A percentile compares a stretch with the other conserved stretches of the same genome.
phyloP scores from a whole-genome alignment of 306 rosid species.

The Canavalia ensiformis region DNA sequence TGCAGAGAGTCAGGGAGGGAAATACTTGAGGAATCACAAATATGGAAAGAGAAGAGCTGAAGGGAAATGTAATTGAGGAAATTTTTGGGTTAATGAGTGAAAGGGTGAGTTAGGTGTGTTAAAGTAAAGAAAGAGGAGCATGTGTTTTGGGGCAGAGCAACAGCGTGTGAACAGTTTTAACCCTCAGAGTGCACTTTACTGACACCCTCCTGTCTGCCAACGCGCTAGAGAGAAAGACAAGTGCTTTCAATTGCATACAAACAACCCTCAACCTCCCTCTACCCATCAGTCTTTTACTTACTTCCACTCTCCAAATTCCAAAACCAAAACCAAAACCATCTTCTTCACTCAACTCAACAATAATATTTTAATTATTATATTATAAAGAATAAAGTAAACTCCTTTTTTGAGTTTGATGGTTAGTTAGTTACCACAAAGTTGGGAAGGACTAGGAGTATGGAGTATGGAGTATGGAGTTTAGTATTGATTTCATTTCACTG shows the following conservation, averaged over 20 bases:
- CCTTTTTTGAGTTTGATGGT: neutral
- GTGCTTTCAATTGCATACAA: constrained; percentile 75
- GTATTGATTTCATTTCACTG: no score
- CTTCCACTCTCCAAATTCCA: constrained; percentile 48
- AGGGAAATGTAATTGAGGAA: constrained; percentile 50
- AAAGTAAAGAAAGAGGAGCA: constrained; percentile 59
- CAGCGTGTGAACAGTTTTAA: constrained; percentile 68
- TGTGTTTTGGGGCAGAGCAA: constrained; percentile 75
- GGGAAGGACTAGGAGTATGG: no score
- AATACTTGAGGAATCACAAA: constrained; percentile 52
- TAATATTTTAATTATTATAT: no score
- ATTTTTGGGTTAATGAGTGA: constrained; percentile 59
- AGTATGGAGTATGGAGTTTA: no score
- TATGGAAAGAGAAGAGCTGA: constrained; percentile 57
- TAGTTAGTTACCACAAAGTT: constrained; percentile 43
- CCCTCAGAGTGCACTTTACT: constrained; percentile 81
- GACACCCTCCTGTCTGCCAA: constrained; percentile 56
- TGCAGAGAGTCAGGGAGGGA: constrained; percentile 53
- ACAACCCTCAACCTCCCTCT: constrained; percentile 62
- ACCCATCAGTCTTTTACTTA: constrained; percentile 61
- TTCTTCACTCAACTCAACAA: no score
- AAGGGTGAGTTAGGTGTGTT: constrained; percentile 66
- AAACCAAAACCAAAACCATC: no score
- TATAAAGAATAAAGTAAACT: no score
- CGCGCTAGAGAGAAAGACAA: constrained; percentile 49